phyloP scores from a whole-genome alignment of 352 stramenopile species.

The Phytophthora megakarya region DNA sequence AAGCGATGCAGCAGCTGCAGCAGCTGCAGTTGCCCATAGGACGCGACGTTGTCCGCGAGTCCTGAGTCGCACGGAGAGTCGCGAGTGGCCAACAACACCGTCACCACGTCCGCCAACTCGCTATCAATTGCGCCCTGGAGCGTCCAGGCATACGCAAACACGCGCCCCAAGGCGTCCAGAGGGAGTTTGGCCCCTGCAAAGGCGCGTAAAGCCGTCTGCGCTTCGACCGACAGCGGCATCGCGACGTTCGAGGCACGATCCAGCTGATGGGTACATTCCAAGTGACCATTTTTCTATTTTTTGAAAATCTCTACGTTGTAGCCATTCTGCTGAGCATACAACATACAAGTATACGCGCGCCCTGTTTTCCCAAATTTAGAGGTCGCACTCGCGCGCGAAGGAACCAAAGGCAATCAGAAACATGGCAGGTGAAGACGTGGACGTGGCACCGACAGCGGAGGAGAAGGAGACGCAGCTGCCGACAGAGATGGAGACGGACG shows the following conservation, averaged over 20 bases:
- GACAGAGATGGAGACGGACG: constrained; percentile 3
- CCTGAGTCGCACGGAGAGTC: constrained; percentile 29
- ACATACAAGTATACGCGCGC: background rate
- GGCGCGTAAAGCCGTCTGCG: constrained; percentile 12
- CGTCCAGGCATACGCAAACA: constrained; percentile 52
- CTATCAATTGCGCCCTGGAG: constrained; percentile 39
- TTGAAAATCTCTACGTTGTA: constrained; percentile 9
- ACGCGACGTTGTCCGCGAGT: constrained; percentile 46
- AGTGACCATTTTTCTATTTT: constrained; percentile 20
- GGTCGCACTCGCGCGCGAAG: constrained; percentile 22
- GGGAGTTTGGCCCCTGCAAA: constrained; percentile 39
- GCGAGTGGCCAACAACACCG: constrained; percentile 41
- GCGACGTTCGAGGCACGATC: background rate
- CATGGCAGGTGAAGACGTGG: constrained; percentile 16
- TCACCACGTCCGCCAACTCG: constrained; percentile 39
- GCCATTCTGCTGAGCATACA: constrained; percentile 1
- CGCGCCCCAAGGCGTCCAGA: constrained; percentile 48
- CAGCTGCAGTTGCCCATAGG: constrained; percentile 37
- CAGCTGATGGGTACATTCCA: background rate
- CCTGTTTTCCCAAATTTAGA: constrained; percentile 32
- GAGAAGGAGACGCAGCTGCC: constrained; percentile 1
- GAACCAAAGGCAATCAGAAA: constrained; percentile 7
- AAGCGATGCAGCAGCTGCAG: constrained; percentile 50
- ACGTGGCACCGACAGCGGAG: background rate
- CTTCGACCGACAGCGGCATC: constrained; percentile 3